Conservation (phyloP, 2,329 filamentous ascomycete species). For the Botrytis byssoidea region DNA sequence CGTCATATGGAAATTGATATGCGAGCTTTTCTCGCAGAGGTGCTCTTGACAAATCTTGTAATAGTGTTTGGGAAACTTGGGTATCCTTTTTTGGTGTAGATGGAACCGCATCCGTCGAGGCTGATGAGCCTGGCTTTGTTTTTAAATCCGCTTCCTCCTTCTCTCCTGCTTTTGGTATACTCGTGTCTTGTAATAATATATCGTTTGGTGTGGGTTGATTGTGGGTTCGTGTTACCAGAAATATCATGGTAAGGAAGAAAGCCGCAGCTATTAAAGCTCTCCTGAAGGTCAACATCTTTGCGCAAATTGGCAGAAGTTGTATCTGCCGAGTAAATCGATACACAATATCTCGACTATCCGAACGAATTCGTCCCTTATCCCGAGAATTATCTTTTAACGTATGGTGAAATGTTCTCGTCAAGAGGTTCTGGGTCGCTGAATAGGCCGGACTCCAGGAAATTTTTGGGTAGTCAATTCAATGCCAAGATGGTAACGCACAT, state of each 20-base stretch:
- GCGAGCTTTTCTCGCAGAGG: conserved; percentile 77
- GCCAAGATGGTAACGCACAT: conserved; percentile 19
- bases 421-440: not conserved
- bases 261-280: conserved; percentile 71
- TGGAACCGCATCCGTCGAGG: conserved; percentile 23
- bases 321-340: conserved; percentile 13
- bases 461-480: conserved; percentile 6
- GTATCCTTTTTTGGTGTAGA: conserved; percentile 26
- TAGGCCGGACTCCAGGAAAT: not conserved
- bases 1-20: conserved; percentile 92
- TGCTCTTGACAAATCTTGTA: conserved; percentile 63
- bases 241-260: conserved; percentile 66
- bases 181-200: conserved; percentile 14
- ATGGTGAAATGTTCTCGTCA: not conserved
- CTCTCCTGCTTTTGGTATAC: not conserved
- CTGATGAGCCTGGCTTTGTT: conserved; percentile 17
- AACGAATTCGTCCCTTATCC: conserved; percentile 1
- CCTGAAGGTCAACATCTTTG: conserved; percentile 73
- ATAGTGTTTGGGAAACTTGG: conserved; percentile 29
- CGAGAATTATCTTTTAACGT: not conserved
- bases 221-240: conserved; percentile 65
- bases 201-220: conserved; percentile 26
- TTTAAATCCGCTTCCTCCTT: conserved; percentile 9
- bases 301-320: conserved; percentile 23
- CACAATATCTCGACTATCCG: not conserved